Conservation (phyloP, 192 early-diverging fungal genomes). For the Phycomyces nitens region DNA sequence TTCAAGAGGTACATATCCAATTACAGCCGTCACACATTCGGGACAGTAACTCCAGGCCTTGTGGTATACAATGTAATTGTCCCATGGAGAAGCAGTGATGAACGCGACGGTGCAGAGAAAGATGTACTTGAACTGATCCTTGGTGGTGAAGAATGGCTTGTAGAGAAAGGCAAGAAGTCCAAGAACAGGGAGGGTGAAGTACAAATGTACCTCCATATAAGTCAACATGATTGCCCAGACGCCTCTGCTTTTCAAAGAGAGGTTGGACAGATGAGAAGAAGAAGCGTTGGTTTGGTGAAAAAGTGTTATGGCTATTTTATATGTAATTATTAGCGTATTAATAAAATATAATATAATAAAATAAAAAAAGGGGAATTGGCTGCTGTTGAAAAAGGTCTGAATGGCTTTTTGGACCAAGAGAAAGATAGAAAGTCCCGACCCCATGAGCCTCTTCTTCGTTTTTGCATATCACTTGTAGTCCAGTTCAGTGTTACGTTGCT, state of each 20-base stretch:
- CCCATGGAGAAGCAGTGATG: slow-evolving; percentile 51
- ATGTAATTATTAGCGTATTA: no score
- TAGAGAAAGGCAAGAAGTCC: slow-evolving; percentile 19
- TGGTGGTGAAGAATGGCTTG: slow-evolving; percentile 31
- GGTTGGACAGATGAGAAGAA: slow-evolving; percentile 4
- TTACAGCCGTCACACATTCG: slow-evolving; percentile 43
- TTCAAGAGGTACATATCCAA: slow-evolving; percentile 58
- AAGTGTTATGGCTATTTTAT: no score
- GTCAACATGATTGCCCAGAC: slow-evolving; percentile 35
- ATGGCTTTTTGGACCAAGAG: no score
- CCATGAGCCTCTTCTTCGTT: no score
- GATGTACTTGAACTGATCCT: slow-evolving; percentile 31
- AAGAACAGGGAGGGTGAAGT: slow-evolving; percentile 47
- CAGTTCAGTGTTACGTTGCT: no score
- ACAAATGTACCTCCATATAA: slow-evolving; percentile 50
- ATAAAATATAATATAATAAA: no score
- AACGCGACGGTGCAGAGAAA: slow-evolving; percentile 38
- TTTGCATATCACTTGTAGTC: no score
- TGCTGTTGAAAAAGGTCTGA: no score
- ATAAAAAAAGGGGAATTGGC: no score
- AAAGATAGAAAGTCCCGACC: no score
- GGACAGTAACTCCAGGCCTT: slow-evolving; percentile 50
- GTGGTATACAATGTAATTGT: slow-evolving; percentile 54
- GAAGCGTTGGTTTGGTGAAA: neutral
- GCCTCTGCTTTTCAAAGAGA: no score